Conservation (phyloP, 306 rosid species). For the Clitoria ternatea region DNA sequence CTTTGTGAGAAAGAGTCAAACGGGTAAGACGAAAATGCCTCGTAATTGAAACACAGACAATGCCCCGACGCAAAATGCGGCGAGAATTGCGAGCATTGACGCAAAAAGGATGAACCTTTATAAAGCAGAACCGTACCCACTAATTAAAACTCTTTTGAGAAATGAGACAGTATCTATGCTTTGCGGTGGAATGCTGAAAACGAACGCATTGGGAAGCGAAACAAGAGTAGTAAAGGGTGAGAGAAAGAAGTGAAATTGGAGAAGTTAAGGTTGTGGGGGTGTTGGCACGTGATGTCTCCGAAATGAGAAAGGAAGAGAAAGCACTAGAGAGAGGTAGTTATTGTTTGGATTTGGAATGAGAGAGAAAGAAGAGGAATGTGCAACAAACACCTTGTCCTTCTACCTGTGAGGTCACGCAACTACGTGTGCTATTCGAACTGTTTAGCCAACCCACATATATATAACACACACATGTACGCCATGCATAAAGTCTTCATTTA, state of each 20-base stretch:
- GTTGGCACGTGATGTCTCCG: neutral
- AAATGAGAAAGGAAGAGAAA: neutral
- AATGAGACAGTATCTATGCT: neutral
- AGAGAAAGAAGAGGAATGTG: neutral
- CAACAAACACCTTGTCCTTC: neutral
- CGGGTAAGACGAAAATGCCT: neutral
- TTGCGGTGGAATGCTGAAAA: neutral
- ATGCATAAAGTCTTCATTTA: neutral
- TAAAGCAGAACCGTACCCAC: neutral
- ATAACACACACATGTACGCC: neutral
- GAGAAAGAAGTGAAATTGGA: neutral
- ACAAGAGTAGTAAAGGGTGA: neutral
- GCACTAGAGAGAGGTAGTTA: neutral
- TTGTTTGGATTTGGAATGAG: neutral
- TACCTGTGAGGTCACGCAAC: neutral
- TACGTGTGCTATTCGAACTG: neutral
- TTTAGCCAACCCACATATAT: neutral
- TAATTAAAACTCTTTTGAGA: neutral
- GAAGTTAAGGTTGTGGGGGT: neutral
- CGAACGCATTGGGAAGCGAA: neutral
- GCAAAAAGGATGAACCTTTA: neutral
- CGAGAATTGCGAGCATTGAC: neutral
- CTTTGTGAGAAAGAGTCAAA: neutral
- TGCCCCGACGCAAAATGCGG: constrained; percentile 5
- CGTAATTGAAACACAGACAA: neutral